Base-by-base conservation (phyloP, 1,284 basidiomycete species). In the Sphagnurus paluster region DNA sequence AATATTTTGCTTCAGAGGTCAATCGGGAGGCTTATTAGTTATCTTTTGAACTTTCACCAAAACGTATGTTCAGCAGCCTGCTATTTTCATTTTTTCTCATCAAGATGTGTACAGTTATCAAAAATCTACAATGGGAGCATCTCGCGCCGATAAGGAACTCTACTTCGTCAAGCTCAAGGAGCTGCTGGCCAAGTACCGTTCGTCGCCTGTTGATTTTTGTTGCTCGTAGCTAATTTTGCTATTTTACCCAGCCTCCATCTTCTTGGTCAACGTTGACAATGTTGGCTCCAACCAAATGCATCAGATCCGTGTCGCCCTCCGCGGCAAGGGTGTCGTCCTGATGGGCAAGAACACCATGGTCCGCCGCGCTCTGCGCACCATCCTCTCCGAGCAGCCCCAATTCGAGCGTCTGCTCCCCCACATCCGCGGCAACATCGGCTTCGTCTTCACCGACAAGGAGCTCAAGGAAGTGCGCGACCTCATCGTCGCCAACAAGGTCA, bases 261-360 rank as follows among this genome's bases (percentile, higher is more conserved):
- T 99, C 81, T 70, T 99, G 57, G 96, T 98, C 78, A 98, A 98
- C 75, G 93, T 99, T 66, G 97, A 99, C 85, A 99, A 99, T 75
- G 96, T 99, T 66, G 93, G 93, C 53, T 98, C 95, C 55, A 97
- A 98, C 82, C 97, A 99, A 77, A 92, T 95, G 93, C 94, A 97
- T 70, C 93, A 97, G 74, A 98, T 99, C 68, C 95, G 97, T 79
- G 87, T 92, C 60, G 79, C 96, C 44, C 86, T 99, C 70, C 93
- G 97, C 63, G 93, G 93, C 66, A 94, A 93, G 72, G 97, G 91
- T 79, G 77, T 94, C 51, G 95, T 99, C 57, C 75, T 99, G 62
- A 99, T 99, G 97, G 96, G 96, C 68, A 99, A 99, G 80, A 99
- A 99, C 87, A 99, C 97, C 69, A 98, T 99, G 97, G 95, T 98